A percentile compares a stretch with the other conserved stretches of the same genome.
These are phyloP conservation scores for Penicillium ochrochloron DNA, from an alignment of 495 filamentous ascomycete genomes.

Conservation along the genomic window DNA sequence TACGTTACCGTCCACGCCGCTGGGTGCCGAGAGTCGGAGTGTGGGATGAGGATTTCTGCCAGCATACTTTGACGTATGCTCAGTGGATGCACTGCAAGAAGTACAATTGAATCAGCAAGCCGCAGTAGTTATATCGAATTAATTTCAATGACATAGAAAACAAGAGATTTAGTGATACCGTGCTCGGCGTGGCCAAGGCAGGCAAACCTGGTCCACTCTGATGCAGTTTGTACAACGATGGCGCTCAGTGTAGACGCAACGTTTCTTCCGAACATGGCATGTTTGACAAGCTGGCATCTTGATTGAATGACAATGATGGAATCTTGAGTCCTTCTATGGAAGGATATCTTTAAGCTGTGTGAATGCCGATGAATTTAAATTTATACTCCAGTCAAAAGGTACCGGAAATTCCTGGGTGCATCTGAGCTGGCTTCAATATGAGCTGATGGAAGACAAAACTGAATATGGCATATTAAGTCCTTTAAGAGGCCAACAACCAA, in stretches of 20 bases:
- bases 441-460: slow-evolving; percentile 1
- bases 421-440: background rate
- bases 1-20: slow-evolving; percentile 1
- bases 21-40: slow-evolving; percentile 1
- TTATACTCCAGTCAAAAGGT: background rate
- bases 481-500: slow-evolving; percentile 3
- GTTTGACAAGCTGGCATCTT: slow-evolving; percentile 1
- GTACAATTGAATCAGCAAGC: slow-evolving; percentile 2
- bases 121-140: slow-evolving; percentile 3
- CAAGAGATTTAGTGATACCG: slow-evolving; percentile 2
- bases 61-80: slow-evolving; percentile 3
- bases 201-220: slow-evolving; percentile 3
- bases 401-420: background rate
- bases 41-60: slow-evolving; percentile 1
- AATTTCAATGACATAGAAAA: background rate
- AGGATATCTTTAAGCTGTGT: background rate
- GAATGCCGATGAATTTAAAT: background rate
- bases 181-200: slow-evolving; percentile 4
- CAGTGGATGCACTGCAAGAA: slow-evolving; percentile 3
- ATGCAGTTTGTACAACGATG: slow-evolving; percentile 4
- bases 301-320: background rate
- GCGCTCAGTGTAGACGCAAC: slow-evolving; percentile 3
- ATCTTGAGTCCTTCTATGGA: background rate
- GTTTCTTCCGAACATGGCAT: slow-evolving; percentile 2
- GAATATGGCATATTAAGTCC: background rate